Conservation (phyloP, 805 yeast species). For the Debaryomyces hansenii region DNA sequence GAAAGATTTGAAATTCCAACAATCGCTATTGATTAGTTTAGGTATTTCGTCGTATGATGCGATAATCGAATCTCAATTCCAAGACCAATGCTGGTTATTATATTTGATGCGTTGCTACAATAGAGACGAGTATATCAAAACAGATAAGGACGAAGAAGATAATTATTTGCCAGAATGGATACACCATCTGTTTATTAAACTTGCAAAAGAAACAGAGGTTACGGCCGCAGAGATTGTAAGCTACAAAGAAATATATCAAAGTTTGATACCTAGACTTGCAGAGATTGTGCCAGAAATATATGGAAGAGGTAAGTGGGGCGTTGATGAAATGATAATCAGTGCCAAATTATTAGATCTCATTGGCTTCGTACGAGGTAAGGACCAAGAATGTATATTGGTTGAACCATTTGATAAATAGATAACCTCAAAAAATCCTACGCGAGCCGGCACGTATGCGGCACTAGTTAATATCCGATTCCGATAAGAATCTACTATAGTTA, state of each 20-base stretch:
- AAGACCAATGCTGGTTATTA: slow-evolving; percentile 59
- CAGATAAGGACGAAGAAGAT: slow-evolving; percentile 31
- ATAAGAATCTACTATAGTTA: no score
- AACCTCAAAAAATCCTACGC: not conserved
- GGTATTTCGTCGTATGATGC: slow-evolving; percentile 59
- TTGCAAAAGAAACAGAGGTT: slow-evolving; percentile 38
- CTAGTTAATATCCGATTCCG: no score
- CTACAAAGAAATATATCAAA: slow-evolving; percentile 52
- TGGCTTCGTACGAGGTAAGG: slow-evolving; percentile 47
- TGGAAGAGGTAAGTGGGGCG: slow-evolving; percentile 49
- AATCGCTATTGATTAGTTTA: slow-evolving; percentile 53
- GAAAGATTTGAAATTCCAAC: slow-evolving; percentile 52
- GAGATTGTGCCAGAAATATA: slow-evolving; percentile 59
- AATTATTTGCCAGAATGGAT: slow-evolving; percentile 55
- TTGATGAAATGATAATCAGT: slow-evolving; percentile 49
- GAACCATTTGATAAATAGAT: slow-evolving; percentile 5
- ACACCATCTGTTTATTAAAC: slow-evolving; percentile 33
- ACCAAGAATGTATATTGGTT: slow-evolving; percentile 44
- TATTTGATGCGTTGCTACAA: slow-evolving; percentile 65
- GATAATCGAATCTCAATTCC: slow-evolving; percentile 44
- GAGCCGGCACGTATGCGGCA: no score
- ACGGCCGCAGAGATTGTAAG: slow-evolving; percentile 56
- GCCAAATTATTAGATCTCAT: slow-evolving; percentile 52
- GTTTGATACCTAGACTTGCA: slow-evolving; percentile 49
- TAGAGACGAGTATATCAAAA: slow-evolving; percentile 28